These are phyloP conservation scores for Penicillium crustosum DNA, from an alignment of 2,329 filamentous ascomycete genomes.

Conservation along the genomic window DNA sequence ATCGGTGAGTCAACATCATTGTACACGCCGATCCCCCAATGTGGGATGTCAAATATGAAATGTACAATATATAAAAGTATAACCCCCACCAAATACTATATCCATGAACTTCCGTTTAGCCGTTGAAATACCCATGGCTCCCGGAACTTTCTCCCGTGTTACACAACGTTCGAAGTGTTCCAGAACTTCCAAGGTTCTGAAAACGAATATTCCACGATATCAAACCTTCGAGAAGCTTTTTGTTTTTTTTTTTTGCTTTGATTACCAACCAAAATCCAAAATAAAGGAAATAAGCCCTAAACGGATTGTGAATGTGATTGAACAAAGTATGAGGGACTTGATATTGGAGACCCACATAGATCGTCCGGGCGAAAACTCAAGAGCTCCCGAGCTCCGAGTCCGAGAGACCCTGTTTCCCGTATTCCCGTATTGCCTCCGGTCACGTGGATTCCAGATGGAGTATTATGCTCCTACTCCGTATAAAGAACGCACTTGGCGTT, in stretches of 20 bases:
- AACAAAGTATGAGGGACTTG: slow-evolving; percentile 4
- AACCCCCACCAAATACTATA: background rate
- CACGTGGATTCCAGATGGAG: slow-evolving; percentile 17
- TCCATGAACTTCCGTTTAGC: background rate
- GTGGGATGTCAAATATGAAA: background rate
- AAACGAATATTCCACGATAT: no score
- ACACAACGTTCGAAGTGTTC: background rate
- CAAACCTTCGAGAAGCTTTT: background rate
- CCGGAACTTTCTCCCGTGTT: background rate
- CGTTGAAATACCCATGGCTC: background rate
- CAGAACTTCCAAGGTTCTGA: background rate
- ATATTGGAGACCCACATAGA: slow-evolving; percentile 10
- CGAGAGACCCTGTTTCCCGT: background rate
- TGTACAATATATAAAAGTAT: no score
- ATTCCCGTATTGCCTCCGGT: slow-evolving; percentile 16
- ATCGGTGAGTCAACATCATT: slow-evolving; percentile 10
- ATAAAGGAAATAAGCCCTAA: background rate
- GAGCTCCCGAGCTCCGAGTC: background rate
- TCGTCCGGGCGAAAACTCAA: slow-evolving; percentile 8
- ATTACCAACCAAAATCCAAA: background rate
- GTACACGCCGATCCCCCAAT: slow-evolving; percentile 6
- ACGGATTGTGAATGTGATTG: background rate
- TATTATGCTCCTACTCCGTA: slow-evolving; percentile 14
- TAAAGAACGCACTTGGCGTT: background rate
- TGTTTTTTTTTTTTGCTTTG: background rate